A percentile compares a stretch with the other conserved stretches of the same genome.
These are phyloP conservation scores for Lactarius tabidus DNA, from an alignment of 768 basidiomycete species.

Conservation along the genomic window DNA sequence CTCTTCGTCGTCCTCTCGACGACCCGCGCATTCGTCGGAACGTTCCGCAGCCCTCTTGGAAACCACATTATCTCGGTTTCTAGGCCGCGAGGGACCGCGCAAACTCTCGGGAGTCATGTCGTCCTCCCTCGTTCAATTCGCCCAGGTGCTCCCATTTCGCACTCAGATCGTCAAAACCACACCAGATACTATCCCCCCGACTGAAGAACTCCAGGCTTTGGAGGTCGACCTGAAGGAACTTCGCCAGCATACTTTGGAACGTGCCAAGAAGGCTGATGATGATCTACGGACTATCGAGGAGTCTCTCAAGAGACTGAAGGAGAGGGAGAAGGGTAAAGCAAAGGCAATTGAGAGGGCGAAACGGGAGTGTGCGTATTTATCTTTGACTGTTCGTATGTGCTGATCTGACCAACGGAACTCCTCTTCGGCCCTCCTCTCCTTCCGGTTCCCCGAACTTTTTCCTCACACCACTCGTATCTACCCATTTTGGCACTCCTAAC, in stretches of 20 bases:
- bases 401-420: slow-evolving; percentile 23
- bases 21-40: background rate
- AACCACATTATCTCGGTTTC: slow-evolving; percentile 13
- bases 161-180: slow-evolving; percentile 61
- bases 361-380: slow-evolving; percentile 62
- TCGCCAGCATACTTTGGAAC: slow-evolving; percentile 52
- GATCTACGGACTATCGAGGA: slow-evolving; percentile 73
- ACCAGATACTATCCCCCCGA: slow-evolving; percentile 62
- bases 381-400: slow-evolving; percentile 5
- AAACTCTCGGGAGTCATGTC: slow-evolving; percentile 44
- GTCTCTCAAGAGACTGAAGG: slow-evolving; percentile 71
- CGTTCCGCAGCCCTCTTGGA: background rate
- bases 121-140: slow-evolving; percentile 52
- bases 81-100: slow-evolving; percentile 13
- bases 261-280: slow-evolving; percentile 69
- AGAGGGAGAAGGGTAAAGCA: slow-evolving; percentile 69
- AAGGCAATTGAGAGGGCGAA: slow-evolving; percentile 68
- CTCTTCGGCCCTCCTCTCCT: slow-evolving; percentile 14
- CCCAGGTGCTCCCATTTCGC: slow-evolving; percentile 45
- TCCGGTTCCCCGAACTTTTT: slow-evolving; percentile 8
- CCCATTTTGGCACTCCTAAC: slow-evolving; percentile 6
- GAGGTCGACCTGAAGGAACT: slow-evolving; percentile 56
- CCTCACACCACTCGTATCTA: background rate
- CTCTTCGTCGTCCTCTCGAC: slow-evolving; percentile 4
- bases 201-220: slow-evolving; percentile 66